Conservation (phyloP, 805 yeast species). For the Zygosaccharomyces lentus region DNA sequence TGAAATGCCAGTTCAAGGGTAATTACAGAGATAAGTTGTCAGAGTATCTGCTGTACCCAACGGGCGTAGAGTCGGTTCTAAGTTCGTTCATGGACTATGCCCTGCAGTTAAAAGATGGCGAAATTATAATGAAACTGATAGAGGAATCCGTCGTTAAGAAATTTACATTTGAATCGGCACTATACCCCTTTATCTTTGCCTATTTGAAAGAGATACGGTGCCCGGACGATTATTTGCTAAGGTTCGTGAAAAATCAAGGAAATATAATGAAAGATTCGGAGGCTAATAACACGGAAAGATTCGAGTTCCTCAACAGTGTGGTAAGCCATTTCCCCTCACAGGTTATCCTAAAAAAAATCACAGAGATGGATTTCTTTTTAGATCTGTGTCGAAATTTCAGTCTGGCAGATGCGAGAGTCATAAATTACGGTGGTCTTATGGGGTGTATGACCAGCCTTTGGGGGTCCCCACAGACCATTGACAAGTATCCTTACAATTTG, state of each 20-base stretch:
- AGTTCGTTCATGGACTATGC: slow-evolving; percentile 29
- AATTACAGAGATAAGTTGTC: slow-evolving; percentile 11
- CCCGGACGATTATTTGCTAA: slow-evolving; percentile 32
- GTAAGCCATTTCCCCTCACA: slow-evolving; percentile 24
- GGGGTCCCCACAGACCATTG: slow-evolving; percentile 27
- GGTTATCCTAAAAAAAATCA: slow-evolving; percentile 21
- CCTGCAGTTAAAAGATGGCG: slow-evolving; percentile 29
- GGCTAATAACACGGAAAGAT: slow-evolving; percentile 16
- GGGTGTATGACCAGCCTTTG: slow-evolving; percentile 32
- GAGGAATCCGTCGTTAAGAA: slow-evolving; percentile 39
- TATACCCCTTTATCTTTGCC: slow-evolving; percentile 35
- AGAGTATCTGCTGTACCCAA: slow-evolving; percentile 26
- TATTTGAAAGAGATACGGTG: slow-evolving; percentile 31
- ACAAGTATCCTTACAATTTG: slow-evolving; percentile 25
- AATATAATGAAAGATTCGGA: slow-evolving; percentile 12
- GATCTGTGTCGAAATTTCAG: slow-evolving; percentile 22
- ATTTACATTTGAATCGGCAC: slow-evolving; percentile 29
- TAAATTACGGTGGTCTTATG: slow-evolving; percentile 34
- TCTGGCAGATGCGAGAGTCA: slow-evolving; percentile 15
- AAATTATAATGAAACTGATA: slow-evolving; percentile 35
- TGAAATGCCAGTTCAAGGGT: slow-evolving; percentile 23
- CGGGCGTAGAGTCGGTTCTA: slow-evolving; percentile 22
- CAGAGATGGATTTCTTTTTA: slow-evolving; percentile 34
- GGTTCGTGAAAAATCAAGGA: slow-evolving; percentile 37
- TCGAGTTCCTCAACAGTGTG: slow-evolving; percentile 31